These are phyloP conservation scores for Diaporthe batatas DNA, from an alignment of 2,329 filamentous ascomycete species.

Conservation along the genomic window DNA sequence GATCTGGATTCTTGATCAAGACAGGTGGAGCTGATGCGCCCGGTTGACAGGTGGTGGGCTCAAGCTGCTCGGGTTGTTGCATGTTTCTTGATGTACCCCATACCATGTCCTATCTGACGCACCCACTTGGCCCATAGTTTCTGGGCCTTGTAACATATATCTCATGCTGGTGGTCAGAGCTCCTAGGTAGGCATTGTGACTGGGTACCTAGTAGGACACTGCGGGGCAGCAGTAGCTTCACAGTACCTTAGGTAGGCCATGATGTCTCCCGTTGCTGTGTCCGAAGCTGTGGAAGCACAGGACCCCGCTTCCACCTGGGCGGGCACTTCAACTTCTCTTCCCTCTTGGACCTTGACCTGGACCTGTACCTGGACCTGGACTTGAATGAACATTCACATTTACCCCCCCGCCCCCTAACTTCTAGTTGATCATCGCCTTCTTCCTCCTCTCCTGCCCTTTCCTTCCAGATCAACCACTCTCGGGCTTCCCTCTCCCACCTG, in stretches of 20 bases:
- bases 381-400: neutral
- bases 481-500: neutral
- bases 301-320: conserved; percentile 41
- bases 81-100: too few species aligned
- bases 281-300: conserved; percentile 40
- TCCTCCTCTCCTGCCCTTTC: neutral
- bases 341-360: neutral
- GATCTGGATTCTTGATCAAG: neutral
- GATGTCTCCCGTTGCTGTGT: conserved; percentile 30
- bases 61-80: too few species aligned
- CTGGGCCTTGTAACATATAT: neutral
- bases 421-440: conserved; percentile 10
- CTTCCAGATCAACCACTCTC: neutral
- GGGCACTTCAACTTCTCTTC: conserved; percentile 16
- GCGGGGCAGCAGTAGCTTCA: conserved; percentile 27
- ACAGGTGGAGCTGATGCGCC: conserved; percentile 3
- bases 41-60: neutral
- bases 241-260: neutral
- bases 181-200: neutral
- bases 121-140: neutral
- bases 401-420: neutral
- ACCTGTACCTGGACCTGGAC: neutral
- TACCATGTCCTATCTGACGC: neutral
- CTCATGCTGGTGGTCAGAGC: neutral
- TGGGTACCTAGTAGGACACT: conserved; percentile 29